phyloP scores from a whole-genome alignment of 345 rosid genomes.

The Lenwebbia sp. region DNA sequence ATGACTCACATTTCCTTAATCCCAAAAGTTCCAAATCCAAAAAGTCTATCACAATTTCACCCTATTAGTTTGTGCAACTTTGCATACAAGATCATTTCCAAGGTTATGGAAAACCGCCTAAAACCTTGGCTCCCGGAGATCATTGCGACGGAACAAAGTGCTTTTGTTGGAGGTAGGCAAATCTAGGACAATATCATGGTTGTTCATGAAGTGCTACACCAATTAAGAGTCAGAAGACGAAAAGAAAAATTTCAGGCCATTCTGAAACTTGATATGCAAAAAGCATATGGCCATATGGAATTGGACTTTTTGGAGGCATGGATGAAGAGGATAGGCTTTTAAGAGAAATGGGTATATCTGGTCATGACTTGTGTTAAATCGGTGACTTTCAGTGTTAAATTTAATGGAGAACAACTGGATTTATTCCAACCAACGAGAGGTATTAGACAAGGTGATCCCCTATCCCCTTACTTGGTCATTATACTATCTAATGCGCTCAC shows the following conservation, averaged over 20 bases:
- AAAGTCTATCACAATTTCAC: not conserved
- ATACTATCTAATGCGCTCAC: not conserved
- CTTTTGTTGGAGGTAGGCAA: not conserved
- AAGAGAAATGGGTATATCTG: not conserved
- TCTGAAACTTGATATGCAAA: not conserved
- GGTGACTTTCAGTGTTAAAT: not conserved
- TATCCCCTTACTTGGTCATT: not conserved
- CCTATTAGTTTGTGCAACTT: not conserved
- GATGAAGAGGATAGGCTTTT: not conserved
- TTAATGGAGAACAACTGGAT: not conserved
- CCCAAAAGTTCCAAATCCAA: not conserved
- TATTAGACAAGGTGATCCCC: not conserved
- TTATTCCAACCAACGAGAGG: not conserved
- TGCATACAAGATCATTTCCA: not conserved
- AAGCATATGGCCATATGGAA: not conserved
- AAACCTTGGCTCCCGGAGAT: not conserved
- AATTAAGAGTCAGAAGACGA: not conserved
- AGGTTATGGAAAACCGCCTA: not conserved
- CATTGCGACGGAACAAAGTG: not conserved
- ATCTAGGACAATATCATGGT: not conserved
- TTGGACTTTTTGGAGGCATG: not conserved
- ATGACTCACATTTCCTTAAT: not conserved
- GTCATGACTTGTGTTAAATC: not conserved
- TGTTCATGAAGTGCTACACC: rapidly evolving
- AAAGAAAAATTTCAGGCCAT: not conserved